Conservation (phyloP, 2,329 filamentous ascomycete genomes). For the Thermoascus crustaceus region DNA sequence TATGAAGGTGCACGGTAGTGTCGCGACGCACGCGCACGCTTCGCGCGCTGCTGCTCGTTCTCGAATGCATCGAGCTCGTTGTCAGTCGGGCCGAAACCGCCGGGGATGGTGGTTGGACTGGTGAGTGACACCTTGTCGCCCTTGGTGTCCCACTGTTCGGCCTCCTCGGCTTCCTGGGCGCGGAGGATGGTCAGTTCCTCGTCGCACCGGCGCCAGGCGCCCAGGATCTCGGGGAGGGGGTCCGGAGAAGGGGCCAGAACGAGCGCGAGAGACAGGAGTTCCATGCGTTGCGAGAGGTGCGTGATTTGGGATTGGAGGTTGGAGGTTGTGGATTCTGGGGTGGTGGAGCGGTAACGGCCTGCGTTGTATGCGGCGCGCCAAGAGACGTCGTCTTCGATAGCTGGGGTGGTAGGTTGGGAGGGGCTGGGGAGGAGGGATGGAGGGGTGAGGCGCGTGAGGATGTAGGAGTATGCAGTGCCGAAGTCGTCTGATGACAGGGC, state of each 20-base stretch:
- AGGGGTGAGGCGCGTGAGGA: conserved; percentile 49
- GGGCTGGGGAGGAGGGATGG: conserved; percentile 24
- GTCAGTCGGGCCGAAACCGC: conserved; percentile 37
- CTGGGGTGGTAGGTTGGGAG: conserved; percentile 18
- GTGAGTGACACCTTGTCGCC: conserved; percentile 34
- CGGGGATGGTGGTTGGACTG: conserved; percentile 27
- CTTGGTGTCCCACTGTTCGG: conserved; percentile 49
- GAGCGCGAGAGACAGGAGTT: conserved; percentile 55
- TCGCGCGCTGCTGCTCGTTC: conserved; percentile 32
- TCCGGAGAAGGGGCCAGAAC: conserved; percentile 50
- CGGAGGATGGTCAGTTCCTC: conserved; percentile 50
- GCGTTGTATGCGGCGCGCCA: conserved; percentile 58
- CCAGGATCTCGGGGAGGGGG: conserved; percentile 52
- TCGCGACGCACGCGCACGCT: conserved; percentile 21
- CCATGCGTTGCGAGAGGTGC: conserved; percentile 55
- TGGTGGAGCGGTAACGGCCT: conserved; percentile 44
- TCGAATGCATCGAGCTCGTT: conserved; percentile 39
- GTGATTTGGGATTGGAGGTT: conserved; percentile 39
- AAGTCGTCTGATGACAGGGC: conserved; percentile 39
- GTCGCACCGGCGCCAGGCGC: conserved; percentile 56
- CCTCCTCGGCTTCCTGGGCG: conserved; percentile 47
- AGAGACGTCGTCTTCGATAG: conserved; percentile 47
- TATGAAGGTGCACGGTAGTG: conserved; percentile 15
- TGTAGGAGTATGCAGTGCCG: conserved; percentile 59
- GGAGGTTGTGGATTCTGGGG: conserved; percentile 21